Evolutionary conservation across 2,329 filamentous ascomycete genomes (phyloP).

Genomic region (Pseudogymnoascus sp.): DNA sequence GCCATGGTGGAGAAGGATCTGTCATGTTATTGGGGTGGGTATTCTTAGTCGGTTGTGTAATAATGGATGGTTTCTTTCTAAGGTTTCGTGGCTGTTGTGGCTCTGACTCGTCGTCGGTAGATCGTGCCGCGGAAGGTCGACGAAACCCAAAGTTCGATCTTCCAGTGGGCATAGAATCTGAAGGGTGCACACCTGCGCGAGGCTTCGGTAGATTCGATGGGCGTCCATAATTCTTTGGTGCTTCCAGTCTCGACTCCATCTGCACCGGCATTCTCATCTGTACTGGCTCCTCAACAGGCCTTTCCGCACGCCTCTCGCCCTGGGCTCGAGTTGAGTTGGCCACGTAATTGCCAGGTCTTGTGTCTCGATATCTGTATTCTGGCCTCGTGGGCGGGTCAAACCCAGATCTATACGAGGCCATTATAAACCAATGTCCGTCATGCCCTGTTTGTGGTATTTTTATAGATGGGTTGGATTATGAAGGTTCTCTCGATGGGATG

Average conservation of each 20-base stretch:
- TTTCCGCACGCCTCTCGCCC: conserved; percentile 14
- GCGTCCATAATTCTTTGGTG: conserved; percentile 13
- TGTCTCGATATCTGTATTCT: conserved; percentile 31
- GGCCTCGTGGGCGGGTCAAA: conserved; percentile 36
- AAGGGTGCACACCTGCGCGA: conserved; percentile 15
- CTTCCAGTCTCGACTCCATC: conserved; percentile 17
- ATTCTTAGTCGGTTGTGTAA: conserved; percentile 28
- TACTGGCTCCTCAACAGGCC: conserved; percentile 33
- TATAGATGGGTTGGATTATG: conserved; percentile 20
- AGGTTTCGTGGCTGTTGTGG: conserved; percentile 35
- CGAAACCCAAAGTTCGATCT: conserved; percentile 23
- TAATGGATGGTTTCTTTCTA: conserved; percentile 43
- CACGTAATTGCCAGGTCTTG: conserved; percentile 23
- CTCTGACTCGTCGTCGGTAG: conserved; percentile 17
- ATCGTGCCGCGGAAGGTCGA: conserved; percentile 16
- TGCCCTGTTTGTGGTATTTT: conserved; percentile 20
- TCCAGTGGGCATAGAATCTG: conserved; percentile 15
- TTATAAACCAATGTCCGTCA: conserved; percentile 25
- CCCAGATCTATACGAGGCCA: conserved; percentile 37
- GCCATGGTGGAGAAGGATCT: conserved; percentile 13
- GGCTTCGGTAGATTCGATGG: conserved; percentile 21
- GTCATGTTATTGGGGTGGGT: conserved; percentile 13
- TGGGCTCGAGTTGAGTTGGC: conserved; percentile 11
- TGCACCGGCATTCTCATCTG: conserved; percentile 31
- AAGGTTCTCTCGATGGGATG: conserved; percentile 20